These are phyloP conservation scores for Diddensiella transvaalensis DNA, from an alignment of 805 yeast genomes.

Conservation along the genomic window DNA sequence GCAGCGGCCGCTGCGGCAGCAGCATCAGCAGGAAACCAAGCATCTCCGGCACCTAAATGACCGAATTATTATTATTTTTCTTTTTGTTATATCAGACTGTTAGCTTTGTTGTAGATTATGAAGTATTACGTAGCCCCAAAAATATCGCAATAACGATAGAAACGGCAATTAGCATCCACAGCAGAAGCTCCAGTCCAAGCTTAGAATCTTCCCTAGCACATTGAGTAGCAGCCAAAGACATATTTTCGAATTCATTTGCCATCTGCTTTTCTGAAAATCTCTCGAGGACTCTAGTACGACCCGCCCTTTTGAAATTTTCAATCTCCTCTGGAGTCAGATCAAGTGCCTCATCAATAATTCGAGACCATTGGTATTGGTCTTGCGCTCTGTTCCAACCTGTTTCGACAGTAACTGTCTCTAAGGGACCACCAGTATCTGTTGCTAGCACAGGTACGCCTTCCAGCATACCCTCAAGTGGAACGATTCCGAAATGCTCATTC, in stretches of 20 bases:
- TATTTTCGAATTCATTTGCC: constrained; percentile 29
- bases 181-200: not conserved
- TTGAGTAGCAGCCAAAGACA: constrained; percentile 5
- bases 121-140: not conserved
- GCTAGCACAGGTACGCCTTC: constrained; percentile 81
- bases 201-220: not conserved
- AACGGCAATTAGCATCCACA: not conserved
- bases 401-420: constrained; percentile 61
- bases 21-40: constrained; percentile 14
- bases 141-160: not conserved
- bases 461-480: constrained; percentile 93
- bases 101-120: too few species aligned
- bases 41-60: not conserved
- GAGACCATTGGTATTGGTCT: constrained; percentile 35
- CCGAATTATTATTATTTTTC: not conserved
- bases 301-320: constrained; percentile 30
- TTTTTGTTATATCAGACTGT: too few species aligned
- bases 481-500: constrained; percentile 95
- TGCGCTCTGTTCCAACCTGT: constrained; percentile 39
- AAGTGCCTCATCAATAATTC: constrained; percentile 30
- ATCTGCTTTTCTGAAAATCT: constrained; percentile 33
- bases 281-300: constrained; percentile 29
- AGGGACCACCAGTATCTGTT: constrained; percentile 86
- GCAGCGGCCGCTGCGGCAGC: constrained; percentile 18
- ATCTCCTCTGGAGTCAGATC: constrained; percentile 21